Evolutionary conservation across 257 asterid genomes (phyloP).

Genomic region (Salvia rosmarinus): DNA sequence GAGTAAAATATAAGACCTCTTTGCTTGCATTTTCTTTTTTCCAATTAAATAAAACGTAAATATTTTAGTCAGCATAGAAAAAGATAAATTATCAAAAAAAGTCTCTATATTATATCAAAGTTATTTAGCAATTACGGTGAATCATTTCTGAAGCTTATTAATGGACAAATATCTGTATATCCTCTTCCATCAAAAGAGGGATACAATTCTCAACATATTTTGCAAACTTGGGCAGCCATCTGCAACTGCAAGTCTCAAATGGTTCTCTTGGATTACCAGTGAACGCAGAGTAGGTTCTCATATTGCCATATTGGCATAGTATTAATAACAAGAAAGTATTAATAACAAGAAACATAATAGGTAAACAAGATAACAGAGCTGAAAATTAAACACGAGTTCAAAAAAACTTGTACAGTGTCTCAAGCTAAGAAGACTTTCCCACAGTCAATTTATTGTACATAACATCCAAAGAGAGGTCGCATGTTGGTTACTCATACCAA

Average conservation of each 20-base stretch:
- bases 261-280: background rate
- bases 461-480: constrained; percentile 24
- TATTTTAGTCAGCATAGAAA: too few species aligned
- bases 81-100: too few species aligned
- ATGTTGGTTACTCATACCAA: constrained; percentile 15
- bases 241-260: background rate
- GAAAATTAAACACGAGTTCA: background rate
- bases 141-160: too few species aligned
- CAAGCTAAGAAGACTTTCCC: constrained; percentile 19
- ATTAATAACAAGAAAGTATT: constrained; percentile 13
- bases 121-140: too few species aligned
- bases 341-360: background rate
- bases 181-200: too few species aligned
- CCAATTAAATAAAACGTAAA: background rate
- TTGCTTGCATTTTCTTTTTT: background rate
- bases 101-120: too few species aligned
- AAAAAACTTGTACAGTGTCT: constrained; percentile 13
- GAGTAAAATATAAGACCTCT: background rate
- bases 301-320: background rate
- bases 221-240: too few species aligned
- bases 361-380: background rate
- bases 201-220: too few species aligned
- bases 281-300: too few species aligned
- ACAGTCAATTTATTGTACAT: constrained; percentile 41
- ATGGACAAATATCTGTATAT: too few species aligned